Conservation (phyloP, 306 rosid species). For the Quercus suber region DNA sequence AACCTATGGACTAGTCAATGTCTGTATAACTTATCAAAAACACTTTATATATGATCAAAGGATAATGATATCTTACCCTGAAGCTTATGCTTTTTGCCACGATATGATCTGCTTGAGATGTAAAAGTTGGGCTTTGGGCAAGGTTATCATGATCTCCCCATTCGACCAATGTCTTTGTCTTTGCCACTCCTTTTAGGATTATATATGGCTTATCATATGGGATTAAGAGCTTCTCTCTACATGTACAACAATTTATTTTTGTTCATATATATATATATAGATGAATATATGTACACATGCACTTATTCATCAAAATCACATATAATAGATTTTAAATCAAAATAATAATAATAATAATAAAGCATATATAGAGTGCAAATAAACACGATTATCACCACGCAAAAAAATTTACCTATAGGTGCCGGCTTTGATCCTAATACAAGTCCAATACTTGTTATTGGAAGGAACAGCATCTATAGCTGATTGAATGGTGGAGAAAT, state of each 20-base stretch:
- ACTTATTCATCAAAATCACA: too few relatives aligned
- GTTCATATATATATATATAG: too few relatives aligned
- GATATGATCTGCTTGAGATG: constrained; percentile 42
- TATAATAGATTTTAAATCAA: too few relatives aligned
- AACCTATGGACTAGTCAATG: too few relatives aligned
- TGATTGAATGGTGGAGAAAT: constrained; percentile 59
- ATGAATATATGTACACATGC: too few relatives aligned
- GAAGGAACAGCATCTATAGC: constrained; percentile 69
- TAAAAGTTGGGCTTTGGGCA: constrained; percentile 64
- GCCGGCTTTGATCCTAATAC: constrained; percentile 51
- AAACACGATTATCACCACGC: too few relatives aligned
- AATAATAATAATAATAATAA: too few relatives aligned
- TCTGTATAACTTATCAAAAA: too few relatives aligned
- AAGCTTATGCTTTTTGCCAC: constrained; percentile 56
- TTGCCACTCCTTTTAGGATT: constrained; percentile 52
- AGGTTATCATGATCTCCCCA: constrained; percentile 59
- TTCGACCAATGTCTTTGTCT: constrained; percentile 43
- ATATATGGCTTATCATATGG: constrained; percentile 61
- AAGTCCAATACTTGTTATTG: constrained; percentile 49
- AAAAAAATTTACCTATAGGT: constrained; percentile 45
- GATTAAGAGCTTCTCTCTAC: constrained; percentile 63
- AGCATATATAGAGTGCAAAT: neutral
- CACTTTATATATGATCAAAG: too few relatives aligned
- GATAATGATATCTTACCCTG: constrained; percentile 37
- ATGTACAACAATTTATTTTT: neutral